Evolutionary conservation across 371 early-diverging fungal species (phyloP).

Genomic region (Choanephora cucurbitarum): DNA sequence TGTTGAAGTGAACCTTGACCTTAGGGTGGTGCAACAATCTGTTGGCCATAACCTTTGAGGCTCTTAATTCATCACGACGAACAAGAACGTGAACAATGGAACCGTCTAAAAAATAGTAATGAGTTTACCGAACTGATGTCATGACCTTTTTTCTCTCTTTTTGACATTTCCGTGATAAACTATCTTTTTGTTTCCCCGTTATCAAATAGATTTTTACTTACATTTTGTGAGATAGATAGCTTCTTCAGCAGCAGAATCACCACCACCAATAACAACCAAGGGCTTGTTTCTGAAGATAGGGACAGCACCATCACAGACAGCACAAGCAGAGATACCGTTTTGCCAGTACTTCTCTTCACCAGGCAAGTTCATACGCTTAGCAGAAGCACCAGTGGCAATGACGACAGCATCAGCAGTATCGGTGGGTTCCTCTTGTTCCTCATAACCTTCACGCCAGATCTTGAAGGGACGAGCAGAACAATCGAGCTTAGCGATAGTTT

Average conservation of each 20-base stretch:
- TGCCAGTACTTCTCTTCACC: constrained; percentile 57
- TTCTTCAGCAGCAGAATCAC: constrained; percentile 99
- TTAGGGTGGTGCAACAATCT: constrained; percentile 86
- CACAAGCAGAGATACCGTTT: constrained; percentile 98
- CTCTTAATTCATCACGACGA: constrained; percentile 95
- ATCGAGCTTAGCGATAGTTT: constrained; percentile 90
- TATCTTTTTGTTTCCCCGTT: constrained; percentile 2
- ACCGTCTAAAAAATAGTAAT: constrained; percentile 5
- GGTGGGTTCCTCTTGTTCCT: constrained; percentile 65
- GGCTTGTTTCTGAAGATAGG: constrained; percentile 96
- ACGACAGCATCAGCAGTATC: constrained; percentile 86
- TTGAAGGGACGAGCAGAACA: constrained; percentile 82
- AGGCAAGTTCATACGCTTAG: constrained; percentile 86
- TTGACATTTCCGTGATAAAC: background rate
- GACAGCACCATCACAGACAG: constrained; percentile 98
- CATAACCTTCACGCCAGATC: constrained; percentile 87
- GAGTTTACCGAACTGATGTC: background rate
- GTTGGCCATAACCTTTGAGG: constrained; percentile 95
- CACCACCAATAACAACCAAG: constrained; percentile 96
- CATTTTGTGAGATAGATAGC: constrained; percentile 92
- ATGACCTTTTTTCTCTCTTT: too few relatives aligned
- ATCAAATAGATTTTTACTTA: constrained; percentile 23
- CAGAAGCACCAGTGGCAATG: constrained; percentile 98
- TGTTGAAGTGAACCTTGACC: constrained; percentile 92
- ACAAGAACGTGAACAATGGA: constrained; percentile 61